Base-by-base conservation (phyloP, 352 stramenopile species). In the Pythium insidiosum region DNA sequence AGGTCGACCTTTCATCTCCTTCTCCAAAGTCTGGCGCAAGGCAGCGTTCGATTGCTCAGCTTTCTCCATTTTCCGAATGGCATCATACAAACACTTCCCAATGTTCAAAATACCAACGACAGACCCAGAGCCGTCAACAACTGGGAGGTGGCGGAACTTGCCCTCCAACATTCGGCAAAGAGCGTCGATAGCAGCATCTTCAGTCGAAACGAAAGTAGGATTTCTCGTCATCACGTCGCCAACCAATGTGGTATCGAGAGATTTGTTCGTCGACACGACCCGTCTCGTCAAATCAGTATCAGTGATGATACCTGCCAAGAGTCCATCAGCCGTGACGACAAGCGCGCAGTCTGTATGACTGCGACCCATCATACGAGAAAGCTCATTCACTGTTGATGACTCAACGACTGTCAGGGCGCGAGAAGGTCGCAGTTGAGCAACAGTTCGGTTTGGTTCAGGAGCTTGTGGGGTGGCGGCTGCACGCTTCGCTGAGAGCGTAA, bases 21-120 rank as follows among this genome's bases (percentile, higher is more conserved):
- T 85, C 56, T 88, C 76, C 13, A 91, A 53, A 6, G 71, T 87
- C 25, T 91, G 69, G 13, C 77, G 75, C 23, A 91, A 55, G n/a
- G 73, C 65, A 6, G 66, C 57, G 6, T 77, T 86, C n/a, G 75
- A 88, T 33, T 81, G 55, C 45, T 89, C 76, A n/a, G 75, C 79
- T 50, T 92, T 91, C 56, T 99, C 96, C 57, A 99, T 95, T 55
- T 98, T 98, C 5, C 73, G 75, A 43, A 99, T 98, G 3, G 95
- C 96, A 69, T 99, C 95, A 71, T 99, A 98, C 47, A 99, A 50
- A 52, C 96, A 99, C 62, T 98, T 98, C 10, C 91, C 94, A 66
- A 99, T 99, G 68, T 98, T 96, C 18, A 99, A 61, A 31, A 99
- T 84, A 10, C 96, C 96, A 5, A 97, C 89, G 5, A 99, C 91